Evolutionary conservation across 2,329 filamentous ascomycete genomes (phyloP).

Genomic region (Ophiostoma triangulosporum): DNA sequence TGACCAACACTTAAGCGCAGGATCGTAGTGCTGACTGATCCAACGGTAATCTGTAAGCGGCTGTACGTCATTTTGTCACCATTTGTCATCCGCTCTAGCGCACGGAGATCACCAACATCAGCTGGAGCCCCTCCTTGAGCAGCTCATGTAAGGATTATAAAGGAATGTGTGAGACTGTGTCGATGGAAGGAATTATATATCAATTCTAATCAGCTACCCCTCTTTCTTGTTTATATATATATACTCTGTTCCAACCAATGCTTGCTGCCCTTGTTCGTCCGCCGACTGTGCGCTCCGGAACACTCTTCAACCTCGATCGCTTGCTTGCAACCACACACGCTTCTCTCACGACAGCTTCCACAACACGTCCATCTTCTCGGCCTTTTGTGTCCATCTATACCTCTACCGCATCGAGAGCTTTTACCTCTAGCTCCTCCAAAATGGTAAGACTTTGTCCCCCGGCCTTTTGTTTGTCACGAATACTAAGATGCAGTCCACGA

Average conservation of each 20-base stretch:
- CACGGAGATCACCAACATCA: not conserved
- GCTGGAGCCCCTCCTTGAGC: not conserved
- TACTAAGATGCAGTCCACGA: conserved; percentile 6
- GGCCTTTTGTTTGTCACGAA: not conserved
- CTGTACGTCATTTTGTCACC: conserved; percentile 14
- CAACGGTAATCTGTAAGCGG: not conserved
- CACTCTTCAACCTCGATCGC: not conserved
- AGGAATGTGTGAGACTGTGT: too few species aligned
- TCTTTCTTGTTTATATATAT: conserved; percentile 1
- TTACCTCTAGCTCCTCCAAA: too few species aligned
- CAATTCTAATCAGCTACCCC: not conserved
- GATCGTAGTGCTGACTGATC: not conserved
- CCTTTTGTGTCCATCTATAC: not conserved
- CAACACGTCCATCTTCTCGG: not conserved
- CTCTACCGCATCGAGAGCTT: not conserved
- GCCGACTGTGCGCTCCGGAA: conserved; percentile 5
- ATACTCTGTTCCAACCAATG: conserved; percentile 2
- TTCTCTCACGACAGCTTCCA: not conserved
- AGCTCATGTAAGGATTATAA: conserved; percentile 7
- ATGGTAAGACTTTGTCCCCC: not conserved
- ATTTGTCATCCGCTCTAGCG: conserved; percentile 8
- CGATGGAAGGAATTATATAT: too few species aligned
- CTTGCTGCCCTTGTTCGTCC: conserved; percentile 6
- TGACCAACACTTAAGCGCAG: too few species aligned
- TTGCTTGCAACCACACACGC: too few species aligned